Evolutionary conservation across 768 basidiomycete species (phyloP).

Genomic region (Dictyophora rubrovolvata): DNA sequence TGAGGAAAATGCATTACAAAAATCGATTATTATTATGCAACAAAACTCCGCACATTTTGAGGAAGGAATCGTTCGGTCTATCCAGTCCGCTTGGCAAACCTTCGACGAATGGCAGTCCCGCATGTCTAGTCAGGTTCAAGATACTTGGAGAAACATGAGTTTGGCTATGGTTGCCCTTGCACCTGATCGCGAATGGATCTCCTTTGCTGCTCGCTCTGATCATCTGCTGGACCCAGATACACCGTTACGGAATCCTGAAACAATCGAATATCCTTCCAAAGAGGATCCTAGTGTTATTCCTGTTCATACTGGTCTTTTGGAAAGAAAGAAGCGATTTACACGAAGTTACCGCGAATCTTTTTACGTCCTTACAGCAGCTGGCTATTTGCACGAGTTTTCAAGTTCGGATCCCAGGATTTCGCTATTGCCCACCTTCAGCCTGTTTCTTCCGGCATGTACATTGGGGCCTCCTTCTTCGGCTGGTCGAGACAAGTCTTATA

Average conservation of each 20-base stretch:
- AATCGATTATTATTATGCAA: constrained; percentile 96
- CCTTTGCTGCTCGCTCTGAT: constrained; percentile 86
- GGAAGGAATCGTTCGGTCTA: constrained; percentile 86
- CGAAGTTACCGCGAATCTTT: constrained; percentile 76
- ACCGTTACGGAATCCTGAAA: constrained; percentile 68
- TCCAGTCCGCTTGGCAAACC: constrained; percentile 96
- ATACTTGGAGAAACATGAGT: constrained; percentile 63
- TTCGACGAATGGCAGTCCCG: constrained; percentile 92
- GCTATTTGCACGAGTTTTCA: constrained; percentile 88
- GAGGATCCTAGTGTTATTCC: constrained; percentile 79
- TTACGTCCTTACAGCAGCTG: constrained; percentile 90
- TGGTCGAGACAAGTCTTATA: constrained; percentile 62
- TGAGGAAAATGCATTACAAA: constrained; percentile 97
- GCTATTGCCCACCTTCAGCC: constrained; percentile 59
- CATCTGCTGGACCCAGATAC: constrained; percentile 97
- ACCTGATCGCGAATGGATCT: constrained; percentile 90
- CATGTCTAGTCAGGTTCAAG: constrained; percentile 60
- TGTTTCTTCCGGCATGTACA: constrained; percentile 93
- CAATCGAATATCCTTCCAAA: constrained; percentile 80
- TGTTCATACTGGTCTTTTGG: constrained; percentile 82
- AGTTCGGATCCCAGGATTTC: constrained; percentile 56
- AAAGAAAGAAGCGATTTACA: constrained; percentile 94
- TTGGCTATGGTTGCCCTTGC: constrained; percentile 67
- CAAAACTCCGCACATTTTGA: constrained; percentile 96
- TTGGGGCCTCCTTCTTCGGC: constrained; percentile 79